Evolutionary conservation across 202 grass and related monocot species (phyloP), one percentile per base, ranked within the genome.

Genomic region (Setaria italica): DNA sequence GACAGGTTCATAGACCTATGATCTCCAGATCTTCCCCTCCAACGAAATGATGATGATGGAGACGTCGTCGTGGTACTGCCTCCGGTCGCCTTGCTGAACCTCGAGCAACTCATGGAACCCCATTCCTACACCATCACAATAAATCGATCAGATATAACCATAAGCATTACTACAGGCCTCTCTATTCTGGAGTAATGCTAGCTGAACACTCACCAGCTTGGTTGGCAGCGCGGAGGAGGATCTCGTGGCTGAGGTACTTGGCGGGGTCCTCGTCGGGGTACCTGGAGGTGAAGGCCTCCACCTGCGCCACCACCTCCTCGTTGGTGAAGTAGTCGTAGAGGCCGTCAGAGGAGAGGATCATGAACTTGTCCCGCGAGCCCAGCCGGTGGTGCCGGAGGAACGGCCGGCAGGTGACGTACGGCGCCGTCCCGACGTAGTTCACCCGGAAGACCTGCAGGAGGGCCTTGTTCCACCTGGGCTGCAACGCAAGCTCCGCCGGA

Each of bases 271-370:
- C 75, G 6, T 92, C 88, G 0, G 95, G 93, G 83, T 86, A 91
- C 15, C 64, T 82, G 0, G 91, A 11, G 12, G 88, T 87, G 86
- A 94, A 92, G 42, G 77, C 70, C 12, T 95, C 88, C 20, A 98
- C 91, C 9, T 88, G 88, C 20, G 62, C 53, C 21, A 95, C 96
- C 53, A 91, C 93, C 75, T 98, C 91, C 9, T 94, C 76, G 13
- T 88, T 95, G 39, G 75, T 92, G 84, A 98, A 94, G 84, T 98
- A 91, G 15, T 98, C 89, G 25, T 95, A 98, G 32, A 98, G 91
- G 5, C 95, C 95, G 0, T 98, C 95, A 12, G 95, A 98, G 16
- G 93, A 93, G 32, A 98, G 91, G 35, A 98, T 78, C n/a, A 95
- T 8, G 53, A 94, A 98, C 72, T 88, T 94, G 32, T 98, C 95